Conservation (phyloP, 345 rosid species). For the Hirschfeldia incana region DNA sequence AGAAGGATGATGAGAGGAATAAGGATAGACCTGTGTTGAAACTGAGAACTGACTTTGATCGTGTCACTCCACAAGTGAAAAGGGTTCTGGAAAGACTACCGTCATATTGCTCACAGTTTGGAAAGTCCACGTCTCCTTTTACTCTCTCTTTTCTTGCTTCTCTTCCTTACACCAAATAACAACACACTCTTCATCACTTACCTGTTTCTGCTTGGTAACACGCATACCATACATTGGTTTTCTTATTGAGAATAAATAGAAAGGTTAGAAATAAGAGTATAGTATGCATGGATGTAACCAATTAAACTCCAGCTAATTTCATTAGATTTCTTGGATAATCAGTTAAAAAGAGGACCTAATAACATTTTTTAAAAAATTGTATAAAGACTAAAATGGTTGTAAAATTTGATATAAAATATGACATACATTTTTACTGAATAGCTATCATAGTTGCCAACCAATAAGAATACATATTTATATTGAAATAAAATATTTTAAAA, state of each 20-base stretch:
- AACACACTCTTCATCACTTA: background rate
- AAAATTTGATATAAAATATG: no score
- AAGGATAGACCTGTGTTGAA: conserved; percentile 57
- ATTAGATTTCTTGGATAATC: no score
- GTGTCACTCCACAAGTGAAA: conserved; percentile 59
- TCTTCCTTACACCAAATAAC: conserved; percentile 46
- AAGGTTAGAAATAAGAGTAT: background rate
- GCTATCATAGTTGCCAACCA: no score
- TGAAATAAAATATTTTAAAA: no score
- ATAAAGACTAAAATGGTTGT: no score
- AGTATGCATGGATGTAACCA: background rate
- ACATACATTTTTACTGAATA: no score
- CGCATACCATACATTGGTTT: background rate
- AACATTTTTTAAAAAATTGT: no score
- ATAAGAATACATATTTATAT: no score
- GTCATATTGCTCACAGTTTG: conserved; percentile 75
- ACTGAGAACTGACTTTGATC: conserved; percentile 71
- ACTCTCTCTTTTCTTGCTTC: conserved; percentile 61
- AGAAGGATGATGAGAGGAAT: conserved; percentile 28
- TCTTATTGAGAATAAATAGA: background rate
- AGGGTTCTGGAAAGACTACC: conserved; percentile 64
- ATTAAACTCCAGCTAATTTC: no score
- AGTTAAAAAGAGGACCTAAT: no score
- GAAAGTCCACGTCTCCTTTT: conserved; percentile 80
- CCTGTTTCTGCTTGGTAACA: background rate